These are phyloP conservation scores for Bipolaris gigantea DNA, from an alignment of 2,329 filamentous ascomycete species.

Conservation along the genomic window DNA sequence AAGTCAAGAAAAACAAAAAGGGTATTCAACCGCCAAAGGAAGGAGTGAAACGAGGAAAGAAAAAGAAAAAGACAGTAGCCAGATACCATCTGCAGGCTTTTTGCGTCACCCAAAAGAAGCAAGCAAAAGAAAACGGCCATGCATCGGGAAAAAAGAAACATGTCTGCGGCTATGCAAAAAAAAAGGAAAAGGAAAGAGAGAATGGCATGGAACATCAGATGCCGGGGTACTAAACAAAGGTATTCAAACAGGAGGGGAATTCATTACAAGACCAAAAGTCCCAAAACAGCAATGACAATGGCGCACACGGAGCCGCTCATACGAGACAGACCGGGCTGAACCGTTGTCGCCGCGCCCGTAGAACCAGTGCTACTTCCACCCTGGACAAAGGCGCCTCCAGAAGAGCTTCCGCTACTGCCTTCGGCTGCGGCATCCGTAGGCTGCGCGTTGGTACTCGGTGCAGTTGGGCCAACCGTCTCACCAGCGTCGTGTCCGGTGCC, in stretches of 20 bases:
- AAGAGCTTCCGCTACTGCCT: background rate
- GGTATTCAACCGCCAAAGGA: no score
- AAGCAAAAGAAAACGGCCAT: no score
- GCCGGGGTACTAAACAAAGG: background rate
- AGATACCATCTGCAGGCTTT: no score
- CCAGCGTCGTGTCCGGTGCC: conserved; percentile 50
- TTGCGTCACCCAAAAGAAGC: no score
- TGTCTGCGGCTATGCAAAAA: no score
- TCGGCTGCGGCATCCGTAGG: conserved; percentile 1
- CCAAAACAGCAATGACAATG: conserved; percentile 1
- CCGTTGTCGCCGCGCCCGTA: background rate
- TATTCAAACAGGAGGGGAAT: background rate
- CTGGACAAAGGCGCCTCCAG: background rate
- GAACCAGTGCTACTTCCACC: background rate
- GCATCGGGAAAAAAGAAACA: no score
- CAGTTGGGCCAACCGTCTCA: conserved; percentile 6
- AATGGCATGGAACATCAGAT: no score
- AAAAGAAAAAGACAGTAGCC: no score
- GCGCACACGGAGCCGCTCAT: background rate
- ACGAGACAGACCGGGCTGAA: background rate
- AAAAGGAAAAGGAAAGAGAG: no score
- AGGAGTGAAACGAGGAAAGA: no score
- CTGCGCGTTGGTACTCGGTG: background rate
- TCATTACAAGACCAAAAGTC: background rate
- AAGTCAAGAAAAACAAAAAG: no score